phyloP scores from a whole-genome alignment of 257 asterid genomes.

The Nicotiana knightiana region DNA sequence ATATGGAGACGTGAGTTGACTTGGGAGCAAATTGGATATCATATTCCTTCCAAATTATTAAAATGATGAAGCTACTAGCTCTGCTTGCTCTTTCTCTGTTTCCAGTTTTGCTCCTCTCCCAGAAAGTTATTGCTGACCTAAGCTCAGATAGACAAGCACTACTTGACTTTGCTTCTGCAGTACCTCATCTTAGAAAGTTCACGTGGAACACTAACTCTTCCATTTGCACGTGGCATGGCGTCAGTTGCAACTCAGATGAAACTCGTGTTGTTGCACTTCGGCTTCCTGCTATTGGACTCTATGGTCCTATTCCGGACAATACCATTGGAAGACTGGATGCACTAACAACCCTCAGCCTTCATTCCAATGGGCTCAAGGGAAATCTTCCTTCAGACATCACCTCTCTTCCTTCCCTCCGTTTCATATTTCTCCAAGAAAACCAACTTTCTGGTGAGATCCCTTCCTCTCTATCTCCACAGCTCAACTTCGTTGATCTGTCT shows the following conservation, averaged over 20 bases:
- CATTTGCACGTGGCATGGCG: slow-evolving; percentile 66
- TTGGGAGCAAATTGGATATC: slow-evolving; percentile 1
- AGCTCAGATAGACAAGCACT: slow-evolving; percentile 66
- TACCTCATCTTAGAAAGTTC: slow-evolving; percentile 49
- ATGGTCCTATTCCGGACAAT: slow-evolving; percentile 62
- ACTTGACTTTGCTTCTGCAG: slow-evolving; percentile 47
- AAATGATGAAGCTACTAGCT: slow-evolving; percentile 29
- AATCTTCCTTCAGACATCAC: slow-evolving; percentile 57
- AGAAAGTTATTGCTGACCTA: slow-evolving; percentile 33
- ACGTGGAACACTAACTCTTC: slow-evolving; percentile 44
- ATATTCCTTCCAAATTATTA: background rate
- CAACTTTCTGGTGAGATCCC: slow-evolving; percentile 55
- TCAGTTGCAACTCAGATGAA: slow-evolving; percentile 42
- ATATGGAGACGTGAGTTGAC: slow-evolving; percentile 3
- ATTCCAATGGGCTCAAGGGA: slow-evolving; percentile 49
- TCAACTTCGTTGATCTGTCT: slow-evolving; percentile 53
- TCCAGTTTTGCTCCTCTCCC: slow-evolving; percentile 18
- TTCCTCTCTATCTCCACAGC: slow-evolving; percentile 36
- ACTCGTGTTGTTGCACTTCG: slow-evolving; percentile 52
- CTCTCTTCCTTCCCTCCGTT: slow-evolving; percentile 56
- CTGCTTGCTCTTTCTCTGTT: background rate
- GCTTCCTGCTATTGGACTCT: slow-evolving; percentile 59
- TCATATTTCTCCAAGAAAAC: slow-evolving; percentile 56
- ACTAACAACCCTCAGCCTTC: slow-evolving; percentile 59
- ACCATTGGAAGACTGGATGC: slow-evolving; percentile 57